Conservation (phyloP, 495 filamentous ascomycete genomes). For the Podospora didyma region DNA sequence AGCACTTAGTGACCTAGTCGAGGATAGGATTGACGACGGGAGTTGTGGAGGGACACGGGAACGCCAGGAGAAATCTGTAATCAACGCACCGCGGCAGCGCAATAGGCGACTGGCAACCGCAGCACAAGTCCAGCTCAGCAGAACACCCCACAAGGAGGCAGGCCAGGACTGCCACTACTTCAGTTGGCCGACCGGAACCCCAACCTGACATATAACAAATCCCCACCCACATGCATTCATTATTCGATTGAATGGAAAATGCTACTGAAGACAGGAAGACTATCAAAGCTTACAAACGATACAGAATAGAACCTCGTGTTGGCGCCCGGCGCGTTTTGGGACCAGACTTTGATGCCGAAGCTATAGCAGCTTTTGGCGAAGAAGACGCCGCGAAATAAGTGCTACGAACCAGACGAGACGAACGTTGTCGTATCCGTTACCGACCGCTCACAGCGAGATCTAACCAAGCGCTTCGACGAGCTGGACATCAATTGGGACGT, state of each 20-base stretch:
- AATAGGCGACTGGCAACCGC: slow-evolving; percentile 3
- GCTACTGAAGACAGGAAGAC: slow-evolving; percentile 19
- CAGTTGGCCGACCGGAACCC: slow-evolving; percentile 16
- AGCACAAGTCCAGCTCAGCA: slow-evolving; percentile 6
- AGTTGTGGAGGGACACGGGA: neutral
- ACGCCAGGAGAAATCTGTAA: slow-evolving; percentile 1
- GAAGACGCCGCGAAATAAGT: slow-evolving; percentile 13
- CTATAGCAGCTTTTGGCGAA: slow-evolving; percentile 15
- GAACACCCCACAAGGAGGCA: slow-evolving; percentile 6
- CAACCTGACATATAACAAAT: slow-evolving; percentile 18
- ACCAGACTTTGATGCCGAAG: slow-evolving; percentile 10
- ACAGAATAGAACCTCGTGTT: slow-evolving; percentile 27
- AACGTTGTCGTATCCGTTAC: slow-evolving; percentile 2
- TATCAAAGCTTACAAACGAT: slow-evolving; percentile 21
- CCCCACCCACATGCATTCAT: slow-evolving; percentile 24
- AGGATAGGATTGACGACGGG: neutral
- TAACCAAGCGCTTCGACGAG: slow-evolving; percentile 19
- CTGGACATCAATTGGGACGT: slow-evolving; percentile 15
- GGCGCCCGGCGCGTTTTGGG: slow-evolving; percentile 14
- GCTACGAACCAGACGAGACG: slow-evolving; percentile 19
- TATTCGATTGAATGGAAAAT: slow-evolving; percentile 32
- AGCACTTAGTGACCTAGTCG: neutral
- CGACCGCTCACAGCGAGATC: slow-evolving; percentile 15
- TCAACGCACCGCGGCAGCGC: neutral
- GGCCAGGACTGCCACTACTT: slow-evolving; percentile 15